A percentile compares a stretch with the other conserved stretches of the same genome.
phyloP scores from a whole-genome alignment of 345 rosid genomes.

The Geranium rotundifolium region DNA sequence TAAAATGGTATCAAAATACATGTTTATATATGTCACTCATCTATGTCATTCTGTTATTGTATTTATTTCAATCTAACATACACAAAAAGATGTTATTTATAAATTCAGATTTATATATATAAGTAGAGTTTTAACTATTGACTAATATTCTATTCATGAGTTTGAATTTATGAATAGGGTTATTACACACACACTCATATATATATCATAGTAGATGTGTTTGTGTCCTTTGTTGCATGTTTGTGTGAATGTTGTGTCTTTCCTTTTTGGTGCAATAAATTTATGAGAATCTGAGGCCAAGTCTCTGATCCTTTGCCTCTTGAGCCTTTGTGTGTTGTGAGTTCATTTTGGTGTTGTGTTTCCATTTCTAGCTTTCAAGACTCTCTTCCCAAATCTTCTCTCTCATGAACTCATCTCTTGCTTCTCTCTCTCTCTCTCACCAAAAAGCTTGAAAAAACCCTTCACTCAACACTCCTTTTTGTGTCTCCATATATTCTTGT shows the following conservation, averaged over 20 bases:
- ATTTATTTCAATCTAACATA: too few species aligned
- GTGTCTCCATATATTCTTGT: not conserved
- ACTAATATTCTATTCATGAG: too few species aligned
- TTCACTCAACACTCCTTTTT: not conserved
- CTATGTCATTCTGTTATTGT: too few species aligned
- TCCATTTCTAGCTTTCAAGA: not conserved
- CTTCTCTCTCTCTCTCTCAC: not conserved
- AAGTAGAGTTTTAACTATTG: too few species aligned
- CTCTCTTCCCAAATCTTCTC: not conserved
- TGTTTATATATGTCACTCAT: too few species aligned
- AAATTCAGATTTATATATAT: too few species aligned
- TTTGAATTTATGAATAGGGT: too few species aligned
- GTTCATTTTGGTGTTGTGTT: not conserved
- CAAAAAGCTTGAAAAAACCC: not conserved
- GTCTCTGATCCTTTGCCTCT: not conserved
- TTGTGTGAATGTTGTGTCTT: not conserved
- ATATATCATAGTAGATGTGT: not conserved
- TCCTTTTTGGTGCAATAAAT: not conserved
- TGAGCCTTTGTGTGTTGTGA: not conserved
- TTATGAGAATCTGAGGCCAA: not conserved
- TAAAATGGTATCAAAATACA: too few species aligned
- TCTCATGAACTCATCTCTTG: not conserved
- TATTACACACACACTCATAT: too few species aligned
- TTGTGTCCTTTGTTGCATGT: not conserved
- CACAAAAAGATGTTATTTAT: too few species aligned